Base-by-base conservation (phyloP, 305 asterid genomes). In the Andrographis paniculata region DNA sequence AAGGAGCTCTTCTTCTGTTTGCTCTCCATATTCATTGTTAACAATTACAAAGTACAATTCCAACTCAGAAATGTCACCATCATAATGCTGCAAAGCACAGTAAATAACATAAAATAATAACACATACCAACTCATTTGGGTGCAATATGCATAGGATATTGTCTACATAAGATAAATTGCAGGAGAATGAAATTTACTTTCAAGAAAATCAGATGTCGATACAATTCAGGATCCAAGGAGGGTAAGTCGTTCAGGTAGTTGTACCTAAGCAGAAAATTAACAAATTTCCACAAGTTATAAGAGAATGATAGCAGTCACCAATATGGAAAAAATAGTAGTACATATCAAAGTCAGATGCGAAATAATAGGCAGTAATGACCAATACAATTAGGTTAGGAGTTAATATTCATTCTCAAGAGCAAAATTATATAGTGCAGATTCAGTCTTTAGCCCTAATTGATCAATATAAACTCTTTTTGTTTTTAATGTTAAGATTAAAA, bases 21-120 rank as follows among this genome's bases (percentile, higher is more conserved):
- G 94, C 87, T 87, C 94, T 53, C 99, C 99, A 60, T 86, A 91
- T 60, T 91, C 99, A 62, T 83, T 84, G 64, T 87, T 87, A 55
- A 75, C 67, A 59, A 91, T 81, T 43, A 87, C 95, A 58, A 91
- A 91, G 70, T 87, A 91, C 72, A 91, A 64, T 56, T 91, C 99
- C 56, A 87, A 73, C 63, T 70, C 80, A 4, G 99, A 76, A 41
- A 80, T 64, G 58, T 91, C 79, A 64, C 87, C 93, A 40, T 62
- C 55, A 49, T 83, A 87, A 58, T 65, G 95, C 99, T 91, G 95
- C 65, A 68, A 58, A 67, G 53, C 59, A 70, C 44, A 55, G 61
- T 23, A 63, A 52, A 62, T 36, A 44, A 9, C 40, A 27, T 40
- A 43, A 19, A 24, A 24, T 3, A 24, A 24, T 4, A 24, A 24